Evolutionary conservation across 2,329 filamentous ascomycete species (phyloP).

Genomic region (Calonectria montana): DNA sequence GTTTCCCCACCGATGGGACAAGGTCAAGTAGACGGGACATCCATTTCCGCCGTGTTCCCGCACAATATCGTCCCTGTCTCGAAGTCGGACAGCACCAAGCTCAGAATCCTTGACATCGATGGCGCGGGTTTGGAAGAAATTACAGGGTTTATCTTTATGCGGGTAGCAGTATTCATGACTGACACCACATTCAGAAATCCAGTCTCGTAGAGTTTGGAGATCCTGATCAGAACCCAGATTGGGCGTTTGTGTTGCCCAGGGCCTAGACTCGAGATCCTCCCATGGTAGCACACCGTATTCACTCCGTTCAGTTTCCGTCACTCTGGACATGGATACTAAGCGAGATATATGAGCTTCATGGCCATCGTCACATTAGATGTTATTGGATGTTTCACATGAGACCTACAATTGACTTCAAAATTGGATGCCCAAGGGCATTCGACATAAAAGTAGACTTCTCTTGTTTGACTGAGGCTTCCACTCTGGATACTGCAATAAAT

Average conservation of each 20-base stretch:
- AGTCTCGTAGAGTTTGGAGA: background rate
- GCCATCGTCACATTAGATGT: background rate
- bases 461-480: background rate
- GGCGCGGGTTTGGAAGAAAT: background rate
- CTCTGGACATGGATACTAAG: background rate
- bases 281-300: background rate
- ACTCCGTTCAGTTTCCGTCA: background rate
- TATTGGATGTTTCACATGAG: background rate
- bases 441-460: background rate
- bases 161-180: background rate
- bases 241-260: background rate
- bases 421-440: background rate
- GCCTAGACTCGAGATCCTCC: background rate
- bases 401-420: background rate
- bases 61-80: background rate
- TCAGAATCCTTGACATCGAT: background rate
- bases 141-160: background rate
- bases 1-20: background rate
- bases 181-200: background rate
- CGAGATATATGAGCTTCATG: background rate
- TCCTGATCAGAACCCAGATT: background rate
- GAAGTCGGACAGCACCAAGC: background rate
- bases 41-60: background rate
- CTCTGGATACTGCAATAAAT: background rate
- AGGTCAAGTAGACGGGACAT: background rate